Evolutionary conservation across 1,284 basidiomycete species (phyloP).

Genomic region (Cystobasidium pallidum): DNA sequence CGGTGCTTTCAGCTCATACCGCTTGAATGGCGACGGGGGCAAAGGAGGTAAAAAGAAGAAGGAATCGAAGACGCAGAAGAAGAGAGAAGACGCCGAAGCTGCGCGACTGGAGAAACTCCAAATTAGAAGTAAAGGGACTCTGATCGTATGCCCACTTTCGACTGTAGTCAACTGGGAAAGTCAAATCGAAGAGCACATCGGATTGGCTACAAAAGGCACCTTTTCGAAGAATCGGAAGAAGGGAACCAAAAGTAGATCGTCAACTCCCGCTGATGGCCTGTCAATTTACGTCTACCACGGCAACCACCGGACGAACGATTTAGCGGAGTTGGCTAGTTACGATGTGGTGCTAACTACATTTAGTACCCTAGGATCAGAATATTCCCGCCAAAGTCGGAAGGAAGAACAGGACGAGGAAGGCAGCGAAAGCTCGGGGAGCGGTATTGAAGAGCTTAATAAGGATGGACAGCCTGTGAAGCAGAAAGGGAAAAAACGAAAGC

Average conservation of each 20-base stretch:
- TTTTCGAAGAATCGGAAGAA: slow-evolving; percentile 47
- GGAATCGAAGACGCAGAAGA: slow-evolving; percentile 66
- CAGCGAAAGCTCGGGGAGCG: slow-evolving; percentile 59
- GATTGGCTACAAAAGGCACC: slow-evolving; percentile 68
- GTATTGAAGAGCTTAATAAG: slow-evolving; percentile 49
- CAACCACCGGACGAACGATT: slow-evolving; percentile 80
- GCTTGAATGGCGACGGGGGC: background rate
- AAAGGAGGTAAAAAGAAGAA: slow-evolving; percentile 63
- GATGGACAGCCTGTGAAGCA: slow-evolving; percentile 57
- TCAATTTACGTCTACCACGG: slow-evolving; percentile 96
- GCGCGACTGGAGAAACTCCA: slow-evolving; percentile 70
- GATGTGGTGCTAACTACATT: slow-evolving; percentile 98
- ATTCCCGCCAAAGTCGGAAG: slow-evolving; percentile 71
- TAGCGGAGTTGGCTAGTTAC: slow-evolving; percentile 82
- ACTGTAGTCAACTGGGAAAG: slow-evolving; percentile 99
- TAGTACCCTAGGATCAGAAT: slow-evolving; percentile 92
- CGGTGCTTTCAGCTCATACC: slow-evolving; percentile 9
- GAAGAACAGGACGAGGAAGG: slow-evolving; percentile 56
- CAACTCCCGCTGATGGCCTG: slow-evolving; percentile 56
- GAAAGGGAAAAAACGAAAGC: slow-evolving; percentile 59
- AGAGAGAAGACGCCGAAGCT: slow-evolving; percentile 59
- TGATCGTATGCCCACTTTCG: slow-evolving; percentile 95
- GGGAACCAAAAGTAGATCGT: slow-evolving; percentile 47
- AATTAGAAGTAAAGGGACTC: slow-evolving; percentile 79
- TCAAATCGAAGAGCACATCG: slow-evolving; percentile 91